Evolutionary conservation across 73 alveolate species (phyloP).

Genomic region (Stentor roeselii): DNA sequence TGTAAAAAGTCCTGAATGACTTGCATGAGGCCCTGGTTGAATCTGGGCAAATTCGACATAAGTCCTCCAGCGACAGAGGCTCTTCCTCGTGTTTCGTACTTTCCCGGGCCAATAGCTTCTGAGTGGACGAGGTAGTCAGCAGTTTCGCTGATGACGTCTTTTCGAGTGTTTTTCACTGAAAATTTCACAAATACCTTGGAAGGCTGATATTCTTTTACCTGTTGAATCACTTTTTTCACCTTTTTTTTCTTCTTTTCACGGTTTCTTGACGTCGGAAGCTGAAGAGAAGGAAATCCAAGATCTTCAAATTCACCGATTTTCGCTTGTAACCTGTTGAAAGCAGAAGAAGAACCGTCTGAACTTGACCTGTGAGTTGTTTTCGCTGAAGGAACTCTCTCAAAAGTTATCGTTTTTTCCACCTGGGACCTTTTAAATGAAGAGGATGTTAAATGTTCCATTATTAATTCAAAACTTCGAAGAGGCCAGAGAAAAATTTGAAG

Average conservation of each 20-base stretch:
- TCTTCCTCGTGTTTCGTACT: background rate
- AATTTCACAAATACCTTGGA: background rate
- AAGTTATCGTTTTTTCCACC: too few species aligned
- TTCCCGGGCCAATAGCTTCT: background rate
- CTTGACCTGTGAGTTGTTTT: too few species aligned
- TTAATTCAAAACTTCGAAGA: too few species aligned
- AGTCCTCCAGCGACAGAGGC: background rate
- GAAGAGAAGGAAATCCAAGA: background rate
- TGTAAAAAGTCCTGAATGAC: background rate
- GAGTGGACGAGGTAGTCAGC: background rate
- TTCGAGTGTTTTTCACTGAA: background rate
- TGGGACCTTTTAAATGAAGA: too few species aligned
- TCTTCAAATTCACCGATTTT: background rate
- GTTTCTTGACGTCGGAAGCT: background rate
- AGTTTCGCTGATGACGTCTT: background rate
- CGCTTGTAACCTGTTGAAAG: background rate
- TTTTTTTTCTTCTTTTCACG: background rate
- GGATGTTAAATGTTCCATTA: too few species aligned
- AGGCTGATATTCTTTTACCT: background rate
- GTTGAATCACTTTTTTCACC: background rate
- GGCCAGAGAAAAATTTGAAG: too few species aligned
- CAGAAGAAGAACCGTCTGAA: too few species aligned
- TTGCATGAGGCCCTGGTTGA: background rate
- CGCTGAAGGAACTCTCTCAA: too few species aligned
- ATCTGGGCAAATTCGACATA: background rate